phyloP scores from a whole-genome alignment of 176 grass and related monocot genomes.

The Oryza longistaminata region DNA sequence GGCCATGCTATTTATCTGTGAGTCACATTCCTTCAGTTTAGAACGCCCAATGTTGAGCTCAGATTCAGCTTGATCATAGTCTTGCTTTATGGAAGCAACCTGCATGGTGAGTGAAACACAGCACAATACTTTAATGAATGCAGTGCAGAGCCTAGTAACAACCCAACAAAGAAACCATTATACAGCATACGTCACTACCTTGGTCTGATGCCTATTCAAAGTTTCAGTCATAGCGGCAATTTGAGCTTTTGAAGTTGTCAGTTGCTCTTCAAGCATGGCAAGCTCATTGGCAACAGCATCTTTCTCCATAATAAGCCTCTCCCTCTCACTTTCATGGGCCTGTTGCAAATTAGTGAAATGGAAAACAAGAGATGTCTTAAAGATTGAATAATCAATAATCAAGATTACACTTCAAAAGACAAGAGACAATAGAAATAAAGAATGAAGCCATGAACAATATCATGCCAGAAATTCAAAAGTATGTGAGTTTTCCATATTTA shows the following conservation, averaged over 20 bases:
- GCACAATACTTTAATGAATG: slow-evolving; percentile 22
- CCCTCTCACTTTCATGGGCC: slow-evolving; percentile 81
- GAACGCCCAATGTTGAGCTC: slow-evolving; percentile 64
- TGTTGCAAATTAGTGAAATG: slow-evolving; percentile 33
- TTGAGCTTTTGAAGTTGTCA: slow-evolving; percentile 69
- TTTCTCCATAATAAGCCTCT: slow-evolving; percentile 96
- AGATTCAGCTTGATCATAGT: slow-evolving; percentile 78
- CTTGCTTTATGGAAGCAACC: slow-evolving; percentile 71
- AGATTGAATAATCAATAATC: slow-evolving; percentile 7
- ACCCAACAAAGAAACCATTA: slow-evolving; percentile 27
- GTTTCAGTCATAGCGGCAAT: slow-evolving; percentile 69
- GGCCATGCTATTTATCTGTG: slow-evolving; percentile 64
- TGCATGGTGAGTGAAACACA: slow-evolving; percentile 38
- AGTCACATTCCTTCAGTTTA: slow-evolving; percentile 93
- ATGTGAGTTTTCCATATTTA: neutral
- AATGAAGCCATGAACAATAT: slow-evolving; percentile 5
- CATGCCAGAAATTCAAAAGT: slow-evolving; percentile 21
- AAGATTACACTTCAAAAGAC: slow-evolving; percentile 7
- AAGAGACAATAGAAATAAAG: neutral
- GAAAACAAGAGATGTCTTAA: slow-evolving; percentile 6
- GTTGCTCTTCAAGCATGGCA: slow-evolving; percentile 72
- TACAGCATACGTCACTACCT: slow-evolving; percentile 52
- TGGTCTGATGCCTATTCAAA: slow-evolving; percentile 55
- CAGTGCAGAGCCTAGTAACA: neutral
- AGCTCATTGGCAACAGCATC: slow-evolving; percentile 83